A percentile compares a stretch with the other conserved stretches of the same genome.
phyloP scores from a whole-genome alignment of 2,329 filamentous ascomycete species.

The Fusarium liriodendri region DNA sequence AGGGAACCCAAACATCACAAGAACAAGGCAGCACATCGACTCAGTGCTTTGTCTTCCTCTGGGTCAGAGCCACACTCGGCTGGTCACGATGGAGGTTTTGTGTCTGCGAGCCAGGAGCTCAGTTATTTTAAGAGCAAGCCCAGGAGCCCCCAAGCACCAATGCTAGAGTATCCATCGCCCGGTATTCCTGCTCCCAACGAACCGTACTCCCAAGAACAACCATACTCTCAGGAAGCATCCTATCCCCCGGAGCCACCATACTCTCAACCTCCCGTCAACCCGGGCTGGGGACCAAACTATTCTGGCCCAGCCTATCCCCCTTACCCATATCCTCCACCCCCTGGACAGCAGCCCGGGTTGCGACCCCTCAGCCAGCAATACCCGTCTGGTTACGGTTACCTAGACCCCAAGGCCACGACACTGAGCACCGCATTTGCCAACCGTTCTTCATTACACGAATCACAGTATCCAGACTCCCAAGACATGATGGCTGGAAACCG shows the following conservation, averaged over 20 bases:
- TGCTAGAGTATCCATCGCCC: conserved; percentile 11
- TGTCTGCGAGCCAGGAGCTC: conserved; percentile 19
- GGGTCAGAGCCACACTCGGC: conserved; percentile 21
- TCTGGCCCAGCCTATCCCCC: conserved; percentile 27
- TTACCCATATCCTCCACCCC: conserved; percentile 11
- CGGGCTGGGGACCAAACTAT: conserved; percentile 24
- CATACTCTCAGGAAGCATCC: not conserved
- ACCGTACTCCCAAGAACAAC: conserved; percentile 9
- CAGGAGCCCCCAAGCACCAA: conserved; percentile 7
- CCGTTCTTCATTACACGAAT: conserved; percentile 8
- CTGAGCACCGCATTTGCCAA: not conserved
- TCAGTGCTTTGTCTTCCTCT: conserved; percentile 18
- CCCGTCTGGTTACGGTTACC: conserved; percentile 13
- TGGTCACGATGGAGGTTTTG: conserved; percentile 19
- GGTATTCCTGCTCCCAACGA: conserved; percentile 1
- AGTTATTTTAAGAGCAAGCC: conserved; percentile 25
- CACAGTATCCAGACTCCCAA: conserved; percentile 7
- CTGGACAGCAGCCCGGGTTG: conserved; percentile 13
- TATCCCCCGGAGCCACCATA: conserved; percentile 23
- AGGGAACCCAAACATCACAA: conserved; percentile 23
- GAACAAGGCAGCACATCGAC: conserved; percentile 24
- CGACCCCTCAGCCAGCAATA: conserved; percentile 12
- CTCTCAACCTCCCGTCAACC: conserved; percentile 19
- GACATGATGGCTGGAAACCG: conserved; percentile 18
- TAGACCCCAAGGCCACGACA: conserved; percentile 4